phyloP scores from a whole-genome alignment of 2,329 filamentous ascomycete species.

The Blastomyces percursus region DNA sequence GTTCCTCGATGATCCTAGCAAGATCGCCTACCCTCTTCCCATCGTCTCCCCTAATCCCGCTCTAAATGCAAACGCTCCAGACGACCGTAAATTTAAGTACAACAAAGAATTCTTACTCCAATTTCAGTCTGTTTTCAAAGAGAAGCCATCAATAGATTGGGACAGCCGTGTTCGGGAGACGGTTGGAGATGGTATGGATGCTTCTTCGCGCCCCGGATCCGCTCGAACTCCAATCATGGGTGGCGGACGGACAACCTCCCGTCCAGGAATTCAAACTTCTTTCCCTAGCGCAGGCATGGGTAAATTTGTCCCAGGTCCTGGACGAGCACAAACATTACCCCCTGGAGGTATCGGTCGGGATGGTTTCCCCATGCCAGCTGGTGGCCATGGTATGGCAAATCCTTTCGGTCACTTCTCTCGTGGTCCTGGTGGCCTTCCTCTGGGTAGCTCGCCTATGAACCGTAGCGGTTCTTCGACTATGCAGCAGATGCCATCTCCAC shows the following conservation, averaged over 20 bases:
- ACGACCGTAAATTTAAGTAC: constrained; percentile 79
- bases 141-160: constrained; percentile 93
- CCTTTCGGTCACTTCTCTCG: constrained; percentile 52
- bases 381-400: constrained; percentile 37
- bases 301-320: constrained; percentile 44
- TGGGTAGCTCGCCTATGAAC: constrained; percentile 51
- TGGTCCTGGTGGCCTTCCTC: constrained; percentile 49
- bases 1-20: constrained; percentile 68
- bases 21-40: constrained; percentile 69
- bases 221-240: constrained; percentile 27
- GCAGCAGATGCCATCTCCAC: constrained; percentile 57
- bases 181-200: constrained; percentile 64
- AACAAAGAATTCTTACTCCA: constrained; percentile 91
- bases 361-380: constrained; percentile 57
- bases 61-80: constrained; percentile 62
- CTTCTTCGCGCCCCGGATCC: constrained; percentile 45
- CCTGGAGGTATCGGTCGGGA: constrained; percentile 63
- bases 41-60: constrained; percentile 87
- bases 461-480: constrained; percentile 49
- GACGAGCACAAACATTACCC: constrained; percentile 50
- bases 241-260: constrained; percentile 42
- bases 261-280: constrained; percentile 42
- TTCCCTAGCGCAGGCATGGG: constrained; percentile 53
- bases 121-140: constrained; percentile 91
- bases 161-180: constrained; percentile 75